Evolutionary conservation across 768 basidiomycete genomes (phyloP), one percentile per base, ranked within the genome.

Genomic region (Serpula lacrymans): DNA sequence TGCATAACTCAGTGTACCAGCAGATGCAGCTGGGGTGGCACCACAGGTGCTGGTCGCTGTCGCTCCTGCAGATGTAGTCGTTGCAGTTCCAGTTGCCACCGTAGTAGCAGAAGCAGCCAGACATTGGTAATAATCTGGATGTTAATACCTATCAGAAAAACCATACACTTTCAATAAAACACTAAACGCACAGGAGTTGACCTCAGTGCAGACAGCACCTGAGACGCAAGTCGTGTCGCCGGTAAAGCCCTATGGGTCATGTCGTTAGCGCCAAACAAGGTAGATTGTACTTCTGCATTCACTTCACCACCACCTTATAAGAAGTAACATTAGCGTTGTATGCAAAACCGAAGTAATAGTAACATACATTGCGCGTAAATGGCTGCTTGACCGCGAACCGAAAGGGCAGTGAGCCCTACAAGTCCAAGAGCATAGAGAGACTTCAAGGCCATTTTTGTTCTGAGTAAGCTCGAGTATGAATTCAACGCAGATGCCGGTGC

Each of bases 121-220:
- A 44, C 65, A 67, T 49, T 67, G 64, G 7, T 60, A 63, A 37
- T 60, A 67, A 42, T 50, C 63, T 65, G 25, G 13, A 30, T 25
- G 8, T 7, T 27, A n/a, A n/a, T n/a, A n/a, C n/a, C n/a, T n/a
- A n/a, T n/a, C n/a, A n/a, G n/a, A n/a, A n/a, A n/a, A n/a, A n/a
- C n/a, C n/a, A n/a, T n/a, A n/a, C n/a, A n/a, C n/a, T n/a, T n/a
- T n/a, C n/a, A n/a, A n/a, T n/a, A 8, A 33, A 14, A 6, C 31
- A 14, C 9, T 33, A 14, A 33, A 33, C 31, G 31, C 20, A 33
- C 31, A 41, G 29, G 18, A 16, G 30, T 41, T 41, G 17, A 30
- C 16, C 30, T n/a, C 40, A 12, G 32, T 36, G 17, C 40, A 41
- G 31, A 41, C 40, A 11, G 32, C 31, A 9, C 40, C 40, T 5